Conservation (phyloP, 805 yeast genomes). For the Saccharomycopsis malanga region DNA sequence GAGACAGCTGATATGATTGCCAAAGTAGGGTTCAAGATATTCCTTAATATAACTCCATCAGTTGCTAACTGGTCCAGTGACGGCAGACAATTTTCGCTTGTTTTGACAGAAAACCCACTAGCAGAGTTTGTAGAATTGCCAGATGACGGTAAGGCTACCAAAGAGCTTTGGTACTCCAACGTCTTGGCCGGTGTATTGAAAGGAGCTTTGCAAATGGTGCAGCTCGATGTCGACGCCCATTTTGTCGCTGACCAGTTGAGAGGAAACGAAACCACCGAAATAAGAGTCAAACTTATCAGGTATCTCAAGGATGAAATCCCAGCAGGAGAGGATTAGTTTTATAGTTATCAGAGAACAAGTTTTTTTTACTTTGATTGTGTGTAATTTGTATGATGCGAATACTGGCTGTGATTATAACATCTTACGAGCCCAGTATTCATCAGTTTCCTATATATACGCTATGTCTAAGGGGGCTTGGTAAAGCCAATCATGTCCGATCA, state of each 20-base stretch:
- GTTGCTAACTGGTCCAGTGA: constrained; percentile 72
- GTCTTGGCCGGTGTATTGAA: constrained; percentile 81
- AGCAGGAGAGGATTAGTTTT: constrained; percentile 76
- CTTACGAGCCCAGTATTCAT: too few relatives aligned
- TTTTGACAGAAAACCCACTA: constrained; percentile 80
- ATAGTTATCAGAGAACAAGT: background rate
- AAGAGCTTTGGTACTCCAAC: constrained; percentile 89
- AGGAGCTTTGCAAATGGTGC: constrained; percentile 95
- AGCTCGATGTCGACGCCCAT: constrained; percentile 75
- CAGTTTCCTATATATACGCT: too few relatives aligned
- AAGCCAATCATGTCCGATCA: too few relatives aligned
- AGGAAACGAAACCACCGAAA: constrained; percentile 78
- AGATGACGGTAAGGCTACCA: constrained; percentile 58
- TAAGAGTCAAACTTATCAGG: constrained; percentile 61
- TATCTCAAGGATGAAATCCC: constrained; percentile 91
- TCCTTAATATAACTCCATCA: constrained; percentile 73
- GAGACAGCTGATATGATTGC: constrained; percentile 85
- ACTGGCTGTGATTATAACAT: too few relatives aligned
- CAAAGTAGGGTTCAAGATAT: constrained; percentile 85
- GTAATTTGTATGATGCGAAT: too few relatives aligned
- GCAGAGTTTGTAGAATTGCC: constrained; percentile 95
- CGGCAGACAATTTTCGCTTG: constrained; percentile 63
- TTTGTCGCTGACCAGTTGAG: constrained; percentile 76
- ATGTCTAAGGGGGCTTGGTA: too few relatives aligned
- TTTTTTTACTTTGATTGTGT: background rate